A percentile compares a stretch with the other conserved stretches of the same genome.
phyloP scores from a whole-genome alignment of 2,329 filamentous ascomycete genomes.

The Phialocephala subalpina region DNA sequence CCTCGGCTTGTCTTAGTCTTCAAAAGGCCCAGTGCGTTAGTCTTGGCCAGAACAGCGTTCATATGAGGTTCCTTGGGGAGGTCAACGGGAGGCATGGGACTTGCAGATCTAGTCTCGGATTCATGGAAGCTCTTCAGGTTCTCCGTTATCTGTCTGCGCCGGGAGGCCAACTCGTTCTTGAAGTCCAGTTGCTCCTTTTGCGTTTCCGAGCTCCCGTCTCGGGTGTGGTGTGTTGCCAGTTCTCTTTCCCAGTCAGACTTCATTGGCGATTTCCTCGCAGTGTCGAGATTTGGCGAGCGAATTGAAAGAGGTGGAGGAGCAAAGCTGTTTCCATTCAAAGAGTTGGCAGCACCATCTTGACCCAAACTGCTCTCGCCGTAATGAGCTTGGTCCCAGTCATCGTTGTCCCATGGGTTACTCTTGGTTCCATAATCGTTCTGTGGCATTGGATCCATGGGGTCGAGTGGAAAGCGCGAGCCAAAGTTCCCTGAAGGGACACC shows the following conservation, averaged over 20 bases:
- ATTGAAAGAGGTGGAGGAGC: conserved; percentile 25
- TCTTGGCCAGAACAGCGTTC: conserved; percentile 41
- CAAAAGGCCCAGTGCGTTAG: conserved; percentile 70
- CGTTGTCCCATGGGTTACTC: conserved; percentile 55
- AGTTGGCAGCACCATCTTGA: conserved; percentile 26
- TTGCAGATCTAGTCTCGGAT: conserved; percentile 57
- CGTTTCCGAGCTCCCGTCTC: conserved; percentile 57
- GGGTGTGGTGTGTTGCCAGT: conserved; percentile 48
- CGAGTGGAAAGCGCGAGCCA: conserved; percentile 49
- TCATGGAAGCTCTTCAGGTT: conserved; percentile 75
- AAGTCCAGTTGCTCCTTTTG: conserved; percentile 73
- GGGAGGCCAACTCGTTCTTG: conserved; percentile 74
- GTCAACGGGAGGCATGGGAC: conserved; percentile 39
- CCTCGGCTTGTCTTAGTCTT: conserved; percentile 73
- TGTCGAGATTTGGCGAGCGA: conserved; percentile 29
- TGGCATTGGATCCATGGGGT: conserved; percentile 41
- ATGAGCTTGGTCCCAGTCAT: conserved; percentile 41
- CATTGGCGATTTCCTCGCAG: conserved; percentile 18
- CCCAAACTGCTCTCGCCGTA: conserved; percentile 27
- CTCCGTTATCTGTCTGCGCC: conserved; percentile 76
- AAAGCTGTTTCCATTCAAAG: conserved; percentile 25
- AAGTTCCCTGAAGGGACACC: conserved; percentile 51
- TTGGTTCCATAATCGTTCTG: conserved; percentile 46
- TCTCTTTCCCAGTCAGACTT: conserved; percentile 42
- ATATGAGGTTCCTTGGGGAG: conserved; percentile 43